phyloP scores from a whole-genome alignment of 169 alveolate species.

The Plasmodium knowlesi region DNA sequence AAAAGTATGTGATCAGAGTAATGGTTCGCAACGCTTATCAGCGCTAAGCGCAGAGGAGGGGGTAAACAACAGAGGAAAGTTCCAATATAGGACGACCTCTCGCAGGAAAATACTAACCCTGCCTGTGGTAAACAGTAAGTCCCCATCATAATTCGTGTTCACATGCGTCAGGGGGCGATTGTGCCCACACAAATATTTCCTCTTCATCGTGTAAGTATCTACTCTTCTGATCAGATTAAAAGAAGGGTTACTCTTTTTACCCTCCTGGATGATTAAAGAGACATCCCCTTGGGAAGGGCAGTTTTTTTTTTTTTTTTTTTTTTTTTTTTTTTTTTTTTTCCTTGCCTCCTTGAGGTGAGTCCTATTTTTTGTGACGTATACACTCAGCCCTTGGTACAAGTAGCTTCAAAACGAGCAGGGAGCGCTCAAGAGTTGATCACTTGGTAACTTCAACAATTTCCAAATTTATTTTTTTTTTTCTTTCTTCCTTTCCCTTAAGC shows the following conservation, averaged over 20 bases:
- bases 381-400: too few relatives aligned
- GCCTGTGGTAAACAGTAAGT: conserved; percentile 91
- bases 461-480: too few relatives aligned
- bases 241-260: not conserved
- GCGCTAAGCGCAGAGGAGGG: not conserved
- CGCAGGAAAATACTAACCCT: conserved; percentile 83
- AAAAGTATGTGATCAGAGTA: not conserved
- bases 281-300: not conserved
- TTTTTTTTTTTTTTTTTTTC: too few relatives aligned
- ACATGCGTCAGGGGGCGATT: conserved; percentile 92
- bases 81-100: not conserved
- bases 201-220: conserved; percentile 80
- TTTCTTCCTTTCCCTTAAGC: not conserved
- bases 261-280: not conserved
- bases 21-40: not conserved
- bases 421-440: too few relatives aligned
- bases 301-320: too few relatives aligned
- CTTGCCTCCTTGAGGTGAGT: too few relatives aligned
- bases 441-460: too few relatives aligned
- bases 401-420: too few relatives aligned
- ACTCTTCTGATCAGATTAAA: not conserved
- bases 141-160: conserved; percentile 91
- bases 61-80: not conserved
- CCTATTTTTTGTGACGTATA: too few relatives aligned
- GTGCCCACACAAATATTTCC: conserved; percentile 90